Base-by-base conservation (phyloP, 2,329 filamentous ascomycete genomes). In the Corniculantispora saksenae region DNA sequence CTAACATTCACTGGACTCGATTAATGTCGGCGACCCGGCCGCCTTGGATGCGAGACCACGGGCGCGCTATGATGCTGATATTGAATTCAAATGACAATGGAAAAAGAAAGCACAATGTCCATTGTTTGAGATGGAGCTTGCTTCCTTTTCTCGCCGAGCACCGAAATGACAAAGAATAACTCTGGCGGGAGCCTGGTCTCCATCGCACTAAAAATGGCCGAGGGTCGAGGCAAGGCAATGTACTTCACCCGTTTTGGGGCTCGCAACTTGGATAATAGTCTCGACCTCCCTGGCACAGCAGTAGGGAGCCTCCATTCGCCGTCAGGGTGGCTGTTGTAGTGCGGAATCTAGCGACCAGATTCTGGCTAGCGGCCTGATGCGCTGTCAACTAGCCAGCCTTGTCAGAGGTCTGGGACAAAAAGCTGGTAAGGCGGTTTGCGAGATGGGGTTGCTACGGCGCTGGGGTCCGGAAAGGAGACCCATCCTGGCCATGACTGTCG, bases 321-420 rank as follows among this genome's bases (percentile, higher is more conserved):
- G 51, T 63, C 51, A 38, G 7, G 51, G 53, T 35, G 56, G 61
- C 61, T 27, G 50, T 40, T 25, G 47, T 61, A 53, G 47, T 38
- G 21, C n/a, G 21, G 10, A 40, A 29, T 15, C 40, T 50, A 50
- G 45, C 10, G 1, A 53, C 12, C 23, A 17, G 17, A 45, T 23
- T 48, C 40, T 19, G 38, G 15, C 38, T 48, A 55, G 43, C 13
- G 40, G 25, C 38, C 50, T 35, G 50, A 63, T 63, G 51, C 17
- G 51, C 40, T 21, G 51, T 61, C 59, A 62, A 61, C n/a, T 27
- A 10, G 13, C 59, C 13, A 55, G 38, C 50, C 38, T 40, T 47
- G 48, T 9, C n/a, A 12, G n/a, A 38, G 13, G 29, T 29, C 38
- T 38, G 21, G 45, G n/a, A n/a, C n/a, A n/a, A n/a, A n/a, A 51